Evolutionary conservation across 2,329 filamentous ascomycete genomes (phyloP).

Genomic region (Fusarium decemcellulare): DNA sequence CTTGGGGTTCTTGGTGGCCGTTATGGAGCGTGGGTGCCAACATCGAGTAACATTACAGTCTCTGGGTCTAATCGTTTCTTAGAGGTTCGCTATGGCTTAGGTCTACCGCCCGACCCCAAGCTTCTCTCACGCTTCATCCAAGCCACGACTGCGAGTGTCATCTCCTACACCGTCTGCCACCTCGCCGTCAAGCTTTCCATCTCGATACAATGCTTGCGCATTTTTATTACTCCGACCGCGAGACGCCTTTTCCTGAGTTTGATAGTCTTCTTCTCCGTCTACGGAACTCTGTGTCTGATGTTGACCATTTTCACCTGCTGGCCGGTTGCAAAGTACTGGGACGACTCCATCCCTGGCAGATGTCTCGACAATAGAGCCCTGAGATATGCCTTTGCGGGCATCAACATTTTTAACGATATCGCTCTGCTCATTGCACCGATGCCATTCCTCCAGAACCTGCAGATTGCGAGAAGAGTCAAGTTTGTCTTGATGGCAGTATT

Average conservation of each 20-base stretch:
- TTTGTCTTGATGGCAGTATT: constrained; percentile 57
- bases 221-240: constrained; percentile 41
- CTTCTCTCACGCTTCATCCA: constrained; percentile 30
- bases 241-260: constrained; percentile 41
- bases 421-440: constrained; percentile 47
- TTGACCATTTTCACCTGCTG: constrained; percentile 46
- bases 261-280: constrained; percentile 41
- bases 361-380: constrained; percentile 43
- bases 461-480: constrained; percentile 57
- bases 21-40: too few relatives aligned
- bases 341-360: constrained; percentile 38
- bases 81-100: too few relatives aligned
- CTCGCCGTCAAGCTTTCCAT: constrained; percentile 48
- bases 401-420: constrained; percentile 52
- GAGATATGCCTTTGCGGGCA: constrained; percentile 48
- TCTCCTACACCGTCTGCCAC: constrained; percentile 45
- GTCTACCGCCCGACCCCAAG: too few relatives aligned
- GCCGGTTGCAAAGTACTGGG: constrained; percentile 48
- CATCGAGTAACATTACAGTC: too few relatives aligned
- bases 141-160: constrained; percentile 41
- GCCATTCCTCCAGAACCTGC: constrained; percentile 52
- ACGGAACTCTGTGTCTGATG: constrained; percentile 38
- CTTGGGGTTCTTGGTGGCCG: too few relatives aligned
- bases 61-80: too few relatives aligned
- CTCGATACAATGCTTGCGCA: constrained; percentile 46